Base-by-base conservation (phyloP, 306 rosid species). In the Phaseolus lunatus region DNA sequence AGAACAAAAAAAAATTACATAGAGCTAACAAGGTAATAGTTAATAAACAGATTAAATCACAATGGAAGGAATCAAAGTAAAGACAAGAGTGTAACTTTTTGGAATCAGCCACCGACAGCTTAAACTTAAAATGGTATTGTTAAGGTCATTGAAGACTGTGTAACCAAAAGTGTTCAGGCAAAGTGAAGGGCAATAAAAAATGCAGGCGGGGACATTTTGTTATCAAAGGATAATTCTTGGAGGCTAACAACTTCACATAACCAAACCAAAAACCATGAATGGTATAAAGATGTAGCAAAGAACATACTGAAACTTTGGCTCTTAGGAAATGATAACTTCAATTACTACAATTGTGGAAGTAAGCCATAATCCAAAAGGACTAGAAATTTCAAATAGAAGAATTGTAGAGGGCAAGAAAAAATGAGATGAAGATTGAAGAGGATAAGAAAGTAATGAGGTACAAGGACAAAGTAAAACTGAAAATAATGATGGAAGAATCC, bases 191-290 rank as follows among this genome's bases (percentile, higher is more conserved):
- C 4, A 47, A 18, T 20, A 27, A 31, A 57, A 57, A 68, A 16
- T 58, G 22, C 56, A 15, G 44, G 5, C 10, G 70, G 76, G 9
- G 76, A 27, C 44, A 22, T 13, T 67, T 8, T 43, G 35, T 67
- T 67, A 23, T 31, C 33, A 45, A 50, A 70, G n/a, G 62, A 70
- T n/a, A 49, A 5, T n/a, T 45, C 27, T 3, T 11, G 19, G 29
- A 69, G 74, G 74, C 44, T n/a, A 64, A 33, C 37, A 52, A 35
- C 22, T 12, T 71, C 35, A 71, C 35, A 52, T 35, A 71, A 52
- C 20, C 22, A 71, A 52, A 27, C 10, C 35, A 14, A 72, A 72
- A 23, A 22, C 52, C 52, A 19, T 4, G 4, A 41, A 11, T 11
- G 48, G 43, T 18, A 13, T 49, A 45, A 43, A 53, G 53, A 66